Conservation (phyloP, 176 grass and related monocot genomes). For the Oryza meyeriana region DNA sequence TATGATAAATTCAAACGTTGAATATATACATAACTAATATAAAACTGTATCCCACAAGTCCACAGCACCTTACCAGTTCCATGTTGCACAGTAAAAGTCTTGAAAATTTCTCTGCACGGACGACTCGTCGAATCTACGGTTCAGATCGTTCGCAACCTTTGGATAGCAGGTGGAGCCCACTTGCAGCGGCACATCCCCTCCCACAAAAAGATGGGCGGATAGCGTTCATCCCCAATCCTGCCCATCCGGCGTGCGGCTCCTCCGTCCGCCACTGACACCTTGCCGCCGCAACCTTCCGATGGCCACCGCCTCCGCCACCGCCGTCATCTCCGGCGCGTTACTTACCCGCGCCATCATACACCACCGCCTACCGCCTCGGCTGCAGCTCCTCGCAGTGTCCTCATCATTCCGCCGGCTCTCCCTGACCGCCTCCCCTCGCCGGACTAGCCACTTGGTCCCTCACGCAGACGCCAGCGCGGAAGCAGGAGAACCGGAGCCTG, state of each 20-base stretch:
- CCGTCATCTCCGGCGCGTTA: constrained; percentile 29
- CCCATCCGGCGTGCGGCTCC: constrained; percentile 5
- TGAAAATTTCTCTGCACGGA: neutral
- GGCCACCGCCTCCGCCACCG: constrained; percentile 43
- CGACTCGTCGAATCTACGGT: neutral
- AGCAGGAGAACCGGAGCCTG: constrained; percentile 24
- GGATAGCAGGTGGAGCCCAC: constrained; percentile 20
- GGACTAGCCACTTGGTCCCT: constrained; percentile 33
- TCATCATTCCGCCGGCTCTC: constrained; percentile 50
- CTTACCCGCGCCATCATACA: constrained; percentile 33
- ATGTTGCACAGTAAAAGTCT: no score
- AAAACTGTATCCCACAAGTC: no score
- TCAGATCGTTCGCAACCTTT: neutral
- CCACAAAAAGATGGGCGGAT: constrained; percentile 34
- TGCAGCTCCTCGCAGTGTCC: constrained; percentile 35
- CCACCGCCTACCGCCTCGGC: constrained; percentile 29
- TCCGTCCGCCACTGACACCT: constrained; percentile 31
- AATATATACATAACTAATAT: no score
- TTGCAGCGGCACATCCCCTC: constrained; percentile 7
- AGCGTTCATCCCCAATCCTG: constrained; percentile 47
- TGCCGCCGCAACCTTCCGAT: constrained; percentile 24
- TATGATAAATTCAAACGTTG: no score
- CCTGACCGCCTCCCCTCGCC: constrained; percentile 40
- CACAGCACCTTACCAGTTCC: no score
- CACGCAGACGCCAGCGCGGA: constrained; percentile 37